phyloP scores from a whole-genome alignment of 2,329 filamentous ascomycete species.

The Berkeleyomyces basicola region DNA sequence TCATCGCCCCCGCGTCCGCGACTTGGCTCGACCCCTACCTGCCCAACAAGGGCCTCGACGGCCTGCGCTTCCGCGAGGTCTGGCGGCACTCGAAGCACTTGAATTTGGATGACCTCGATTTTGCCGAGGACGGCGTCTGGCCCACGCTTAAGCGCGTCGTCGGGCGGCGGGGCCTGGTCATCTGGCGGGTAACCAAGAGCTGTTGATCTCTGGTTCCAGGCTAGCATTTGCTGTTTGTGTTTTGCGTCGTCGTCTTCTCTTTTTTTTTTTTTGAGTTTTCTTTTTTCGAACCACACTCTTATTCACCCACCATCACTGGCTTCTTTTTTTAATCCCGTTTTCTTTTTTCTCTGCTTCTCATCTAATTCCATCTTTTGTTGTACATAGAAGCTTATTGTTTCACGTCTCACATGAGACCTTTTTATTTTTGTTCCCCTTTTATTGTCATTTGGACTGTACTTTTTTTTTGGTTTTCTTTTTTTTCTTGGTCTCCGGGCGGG shows the following conservation, averaged over 20 bases:
- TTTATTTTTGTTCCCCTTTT: conserved; percentile 15
- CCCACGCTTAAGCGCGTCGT: conserved; percentile 51
- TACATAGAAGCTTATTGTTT: background rate
- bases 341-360: conserved; percentile 1
- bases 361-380: background rate
- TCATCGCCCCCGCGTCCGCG: conserved; percentile 59
- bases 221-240: conserved; percentile 11
- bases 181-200: conserved; percentile 49
- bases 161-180: conserved; percentile 42
- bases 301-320: background rate
- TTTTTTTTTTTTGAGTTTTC: conserved; percentile 15
- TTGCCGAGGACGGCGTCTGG: conserved; percentile 60
- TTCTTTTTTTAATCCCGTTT: background rate
- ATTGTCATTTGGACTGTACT: background rate
- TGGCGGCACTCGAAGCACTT: conserved; percentile 54
- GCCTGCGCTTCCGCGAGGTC: conserved; percentile 49
- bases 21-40: conserved; percentile 51
- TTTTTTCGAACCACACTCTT: background rate
- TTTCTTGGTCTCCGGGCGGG: background rate
- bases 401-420: background rate
- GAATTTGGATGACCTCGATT: conserved; percentile 67
- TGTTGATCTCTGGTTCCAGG: conserved; percentile 21
- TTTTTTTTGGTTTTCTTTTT: conserved; percentile 1
- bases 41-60: conserved; percentile 39
- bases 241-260: conserved; percentile 13